These are phyloP conservation scores for Trichosanthes cucumerina DNA, from an alignment of 306 rosid species.

Conservation along the genomic window DNA sequence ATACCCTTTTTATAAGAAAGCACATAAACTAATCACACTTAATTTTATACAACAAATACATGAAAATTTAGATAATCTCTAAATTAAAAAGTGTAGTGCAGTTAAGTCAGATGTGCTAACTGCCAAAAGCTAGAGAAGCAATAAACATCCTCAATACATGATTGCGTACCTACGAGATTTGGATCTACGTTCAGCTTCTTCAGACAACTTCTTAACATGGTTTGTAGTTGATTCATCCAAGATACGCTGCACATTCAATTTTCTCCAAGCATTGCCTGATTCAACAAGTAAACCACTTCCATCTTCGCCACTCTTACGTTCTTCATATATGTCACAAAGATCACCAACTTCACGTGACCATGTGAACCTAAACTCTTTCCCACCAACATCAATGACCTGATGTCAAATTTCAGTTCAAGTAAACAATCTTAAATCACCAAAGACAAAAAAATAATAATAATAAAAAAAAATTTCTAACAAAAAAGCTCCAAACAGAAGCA, in stretches of 20 bases:
- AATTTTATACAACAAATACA: not conserved
- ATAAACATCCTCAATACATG: not conserved
- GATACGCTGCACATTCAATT: constrained; percentile 75
- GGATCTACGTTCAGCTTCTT: constrained; percentile 74
- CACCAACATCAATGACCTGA: constrained; percentile 90
- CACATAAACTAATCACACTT: not conserved
- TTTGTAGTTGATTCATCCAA: constrained; percentile 76
- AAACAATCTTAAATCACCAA: not conserved
- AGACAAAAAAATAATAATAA: no score
- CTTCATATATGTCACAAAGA: constrained; percentile 84
- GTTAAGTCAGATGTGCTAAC: not conserved
- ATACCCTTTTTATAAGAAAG: no score
- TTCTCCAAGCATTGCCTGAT: constrained; percentile 94
- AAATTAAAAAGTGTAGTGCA: not conserved
- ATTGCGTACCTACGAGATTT: constrained; percentile 73
- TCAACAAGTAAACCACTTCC: constrained; percentile 77
- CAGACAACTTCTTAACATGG: constrained; percentile 74
- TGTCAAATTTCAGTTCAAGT: constrained; percentile 7
- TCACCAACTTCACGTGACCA: constrained; percentile 79
- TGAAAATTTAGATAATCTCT: not conserved
- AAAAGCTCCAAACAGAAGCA: constrained; percentile 4
- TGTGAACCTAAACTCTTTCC: constrained; percentile 77
- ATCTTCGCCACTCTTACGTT: constrained; percentile 63
- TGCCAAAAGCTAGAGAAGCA: not conserved
- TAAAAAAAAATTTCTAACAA: no score